Evolutionary conservation across 306 rosid species (phyloP).

Genomic region (Vigna radiata): DNA sequence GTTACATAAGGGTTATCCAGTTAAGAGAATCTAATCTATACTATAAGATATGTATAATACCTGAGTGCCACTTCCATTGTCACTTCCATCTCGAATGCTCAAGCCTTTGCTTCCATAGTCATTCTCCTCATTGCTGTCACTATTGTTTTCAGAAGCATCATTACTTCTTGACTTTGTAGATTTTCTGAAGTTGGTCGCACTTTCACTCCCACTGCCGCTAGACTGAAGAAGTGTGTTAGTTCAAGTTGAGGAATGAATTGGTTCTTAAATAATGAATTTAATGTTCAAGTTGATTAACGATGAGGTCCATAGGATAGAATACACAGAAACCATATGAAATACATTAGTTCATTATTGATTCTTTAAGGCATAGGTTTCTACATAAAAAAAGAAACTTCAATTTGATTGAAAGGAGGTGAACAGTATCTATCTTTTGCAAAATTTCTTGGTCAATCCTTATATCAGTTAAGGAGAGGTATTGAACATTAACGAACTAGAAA

Average conservation of each 20-base stretch:
- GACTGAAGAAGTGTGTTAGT: constrained; percentile 57
- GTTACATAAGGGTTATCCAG: constrained; percentile 2
- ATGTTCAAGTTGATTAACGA: constrained; percentile 37
- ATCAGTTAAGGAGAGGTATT: constrained; percentile 29
- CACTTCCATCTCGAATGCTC: constrained; percentile 60
- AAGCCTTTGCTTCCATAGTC: constrained; percentile 60
- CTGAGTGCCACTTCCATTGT: constrained; percentile 77
- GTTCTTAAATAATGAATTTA: constrained; percentile 35
- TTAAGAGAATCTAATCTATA: constrained; percentile 4
- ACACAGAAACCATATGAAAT: constrained; percentile 27
- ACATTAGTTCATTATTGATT: constrained; percentile 33
- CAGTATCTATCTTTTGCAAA: constrained; percentile 21
- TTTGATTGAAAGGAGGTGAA: constrained; percentile 33
- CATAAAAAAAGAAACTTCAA: constrained; percentile 25
- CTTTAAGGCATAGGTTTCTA: constrained; percentile 3
- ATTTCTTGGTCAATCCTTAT: constrained; percentile 18
- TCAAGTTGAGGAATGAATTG: constrained; percentile 44
- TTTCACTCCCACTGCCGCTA: constrained; percentile 74
- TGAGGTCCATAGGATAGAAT: constrained; percentile 37
- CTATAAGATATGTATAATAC: constrained; percentile 46
- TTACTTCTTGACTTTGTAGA: constrained; percentile 52
- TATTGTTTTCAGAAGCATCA: constrained; percentile 59
- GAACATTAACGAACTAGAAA: constrained; percentile 31
- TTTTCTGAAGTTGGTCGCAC: constrained; percentile 60
- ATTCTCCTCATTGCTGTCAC: constrained; percentile 66